Evolutionary conservation across 306 rosid genomes (phyloP).

Genomic region (Delonix regia): DNA sequence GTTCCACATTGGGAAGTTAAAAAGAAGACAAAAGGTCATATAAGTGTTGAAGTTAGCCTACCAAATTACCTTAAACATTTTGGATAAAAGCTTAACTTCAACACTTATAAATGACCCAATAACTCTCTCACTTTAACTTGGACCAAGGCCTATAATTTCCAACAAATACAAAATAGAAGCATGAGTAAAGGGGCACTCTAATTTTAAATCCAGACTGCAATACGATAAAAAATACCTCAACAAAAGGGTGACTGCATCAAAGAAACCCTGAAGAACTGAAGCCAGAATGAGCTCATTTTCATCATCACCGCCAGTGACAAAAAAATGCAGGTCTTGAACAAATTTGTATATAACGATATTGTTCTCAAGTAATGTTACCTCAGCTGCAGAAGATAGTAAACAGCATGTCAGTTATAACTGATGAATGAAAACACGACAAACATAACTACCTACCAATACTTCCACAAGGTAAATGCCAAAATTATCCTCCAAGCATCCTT

Average conservation of each 20-base stretch:
- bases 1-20: too few species aligned
- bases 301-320: conserved; percentile 91
- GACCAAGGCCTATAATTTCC: too few species aligned
- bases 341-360: conserved; percentile 79
- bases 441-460: background rate
- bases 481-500: background rate
- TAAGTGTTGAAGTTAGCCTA: too few species aligned
- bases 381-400: conserved; percentile 64
- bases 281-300: conserved; percentile 91
- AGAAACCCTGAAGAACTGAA: conserved; percentile 89
- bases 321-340: conserved; percentile 93
- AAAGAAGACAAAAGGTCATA: too few species aligned
- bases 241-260: conserved; percentile 83
- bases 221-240: conserved; percentile 60
- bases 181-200: background rate
- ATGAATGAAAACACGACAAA: conserved; percentile 28
- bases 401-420: conserved; percentile 18
- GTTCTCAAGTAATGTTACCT: conserved; percentile 84
- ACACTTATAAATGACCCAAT: too few species aligned
- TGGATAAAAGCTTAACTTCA: too few species aligned
- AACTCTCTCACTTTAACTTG: too few species aligned
- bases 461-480: background rate
- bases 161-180: conserved; percentile 1
- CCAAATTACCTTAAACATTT: too few species aligned
- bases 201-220: conserved; percentile 1